Evolutionary conservation across 305 asterid species (phyloP).

Genomic region (Fraxinus greggii): DNA sequence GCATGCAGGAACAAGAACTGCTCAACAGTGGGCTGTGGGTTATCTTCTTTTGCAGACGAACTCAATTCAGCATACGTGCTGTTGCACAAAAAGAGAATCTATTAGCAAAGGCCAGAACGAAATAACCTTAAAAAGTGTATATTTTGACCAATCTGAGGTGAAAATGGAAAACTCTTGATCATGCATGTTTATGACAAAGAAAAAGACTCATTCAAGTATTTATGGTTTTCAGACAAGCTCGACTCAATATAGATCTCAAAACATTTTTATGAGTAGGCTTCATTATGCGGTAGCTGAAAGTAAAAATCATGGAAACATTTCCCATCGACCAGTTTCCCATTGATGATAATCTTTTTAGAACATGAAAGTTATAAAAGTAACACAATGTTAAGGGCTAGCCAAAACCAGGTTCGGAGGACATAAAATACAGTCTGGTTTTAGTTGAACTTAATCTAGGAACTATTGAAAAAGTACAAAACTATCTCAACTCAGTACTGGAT

Average conservation of each 20-base stretch:
- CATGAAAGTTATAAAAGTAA: not conserved
- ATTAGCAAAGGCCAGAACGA: not conserved
- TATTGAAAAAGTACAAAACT: not conserved
- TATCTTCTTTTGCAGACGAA: conserved; percentile 76
- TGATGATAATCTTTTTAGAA: not conserved
- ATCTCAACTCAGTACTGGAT: not conserved
- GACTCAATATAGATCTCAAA: not conserved
- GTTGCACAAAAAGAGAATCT: conserved; percentile 19
- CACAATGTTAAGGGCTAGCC: not conserved
- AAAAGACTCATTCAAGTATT: not conserved
- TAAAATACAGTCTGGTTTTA: not conserved
- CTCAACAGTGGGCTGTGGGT: conserved; percentile 92
- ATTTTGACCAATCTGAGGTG: not conserved
- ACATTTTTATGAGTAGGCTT: not conserved
- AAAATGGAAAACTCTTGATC: not conserved
- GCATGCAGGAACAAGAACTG: conserved; percentile 73
- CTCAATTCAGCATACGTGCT: conserved; percentile 85
- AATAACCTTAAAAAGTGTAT: not conserved
- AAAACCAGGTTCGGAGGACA: not conserved
- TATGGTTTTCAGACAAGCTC: not conserved
- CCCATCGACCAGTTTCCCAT: not conserved
- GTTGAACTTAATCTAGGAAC: not conserved
- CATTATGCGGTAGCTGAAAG: not conserved
- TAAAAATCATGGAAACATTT: not conserved
- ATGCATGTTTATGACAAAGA: not conserved